A percentile compares a stretch with the other conserved stretches of the same genome.
Conservation (phyloP, 768 basidiomycete genomes). For the Pholiota microspora region DNA sequence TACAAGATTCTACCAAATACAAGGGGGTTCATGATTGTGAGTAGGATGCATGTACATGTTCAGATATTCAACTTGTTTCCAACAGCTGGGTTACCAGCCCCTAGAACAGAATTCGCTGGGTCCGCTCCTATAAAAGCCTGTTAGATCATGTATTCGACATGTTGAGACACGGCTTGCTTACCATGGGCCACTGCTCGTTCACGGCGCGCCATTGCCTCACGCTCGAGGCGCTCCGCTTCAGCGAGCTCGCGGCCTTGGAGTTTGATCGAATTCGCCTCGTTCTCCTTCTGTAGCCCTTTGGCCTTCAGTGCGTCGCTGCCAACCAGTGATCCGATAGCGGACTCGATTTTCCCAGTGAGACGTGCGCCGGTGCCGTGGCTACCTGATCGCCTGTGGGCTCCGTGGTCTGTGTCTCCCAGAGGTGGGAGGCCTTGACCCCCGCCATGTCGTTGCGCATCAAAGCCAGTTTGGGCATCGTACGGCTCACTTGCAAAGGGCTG, state of each 20-base stretch:
- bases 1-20: no score
- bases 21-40: no score
- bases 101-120: no score
- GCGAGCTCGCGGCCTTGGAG: slow-evolving; percentile 47
- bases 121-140: no score
- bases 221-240: slow-evolving; percentile 54
- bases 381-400: background rate
- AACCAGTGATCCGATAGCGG: slow-evolving; percentile 40
- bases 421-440: slow-evolving; percentile 15
- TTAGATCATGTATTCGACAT: no score
- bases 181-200: slow-evolving; percentile 55
- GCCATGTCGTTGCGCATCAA: no score
- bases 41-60: no score
- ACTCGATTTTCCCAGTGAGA: slow-evolving; percentile 46
- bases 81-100: no score
- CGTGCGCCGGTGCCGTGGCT: slow-evolving; percentile 28
- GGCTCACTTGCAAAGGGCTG: no score
- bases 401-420: slow-evolving; percentile 18
- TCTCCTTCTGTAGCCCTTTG: slow-evolving; percentile 50
- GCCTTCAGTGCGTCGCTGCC: slow-evolving; percentile 46
- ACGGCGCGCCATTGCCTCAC: slow-evolving; percentile 44
- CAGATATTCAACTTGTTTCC: no score
- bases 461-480: no score
- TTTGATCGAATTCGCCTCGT: slow-evolving; percentile 45
- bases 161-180: no score